These are phyloP conservation scores for Rhodotorula diobovata DNA, from an alignment of 768 basidiomycete species.

Conservation along the genomic window DNA sequence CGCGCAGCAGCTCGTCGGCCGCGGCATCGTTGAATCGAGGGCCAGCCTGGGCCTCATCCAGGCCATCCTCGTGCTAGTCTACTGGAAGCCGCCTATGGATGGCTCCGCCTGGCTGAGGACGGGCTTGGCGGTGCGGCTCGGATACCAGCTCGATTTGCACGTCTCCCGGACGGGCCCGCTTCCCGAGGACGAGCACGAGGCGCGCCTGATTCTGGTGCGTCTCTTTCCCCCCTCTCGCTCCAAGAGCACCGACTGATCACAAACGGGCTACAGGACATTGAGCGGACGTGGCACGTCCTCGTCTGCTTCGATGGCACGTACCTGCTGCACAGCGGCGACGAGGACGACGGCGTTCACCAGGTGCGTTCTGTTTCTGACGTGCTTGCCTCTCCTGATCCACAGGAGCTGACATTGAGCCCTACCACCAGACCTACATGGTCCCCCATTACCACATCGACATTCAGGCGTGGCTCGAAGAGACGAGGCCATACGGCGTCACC, in stretches of 20 bases:
- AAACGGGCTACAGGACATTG: constrained; percentile 8
- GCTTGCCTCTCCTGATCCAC: background rate
- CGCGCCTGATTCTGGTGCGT: constrained; percentile 11
- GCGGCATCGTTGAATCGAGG: constrained; percentile 19
- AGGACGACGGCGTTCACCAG: background rate
- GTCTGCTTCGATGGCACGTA: background rate
- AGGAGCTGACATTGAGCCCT: background rate
- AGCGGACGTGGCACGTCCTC: constrained; percentile 9
- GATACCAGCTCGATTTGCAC: constrained; percentile 22
- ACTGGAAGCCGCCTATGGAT: constrained; percentile 28
- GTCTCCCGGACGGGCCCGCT: constrained; percentile 2
- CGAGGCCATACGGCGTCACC: constrained; percentile 8
- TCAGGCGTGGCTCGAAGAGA: constrained; percentile 18
- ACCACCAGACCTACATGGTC: background rate
- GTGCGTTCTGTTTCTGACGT: background rate
- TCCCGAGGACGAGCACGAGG: constrained; percentile 20
- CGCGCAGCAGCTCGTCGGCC: constrained; percentile 29
- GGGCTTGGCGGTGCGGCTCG: constrained; percentile 3
- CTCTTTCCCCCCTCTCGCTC: background rate
- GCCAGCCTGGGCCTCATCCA: constrained; percentile 24
- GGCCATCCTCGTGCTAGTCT: constrained; percentile 6
- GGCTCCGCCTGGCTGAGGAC: constrained; percentile 14
- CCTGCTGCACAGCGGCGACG: background rate
- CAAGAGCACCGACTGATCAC: background rate
- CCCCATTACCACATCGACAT: constrained; percentile 7